phyloP scores from a whole-genome alignment of 495 filamentous ascomycete species.

The Lasiosphaeris hirsuta region DNA sequence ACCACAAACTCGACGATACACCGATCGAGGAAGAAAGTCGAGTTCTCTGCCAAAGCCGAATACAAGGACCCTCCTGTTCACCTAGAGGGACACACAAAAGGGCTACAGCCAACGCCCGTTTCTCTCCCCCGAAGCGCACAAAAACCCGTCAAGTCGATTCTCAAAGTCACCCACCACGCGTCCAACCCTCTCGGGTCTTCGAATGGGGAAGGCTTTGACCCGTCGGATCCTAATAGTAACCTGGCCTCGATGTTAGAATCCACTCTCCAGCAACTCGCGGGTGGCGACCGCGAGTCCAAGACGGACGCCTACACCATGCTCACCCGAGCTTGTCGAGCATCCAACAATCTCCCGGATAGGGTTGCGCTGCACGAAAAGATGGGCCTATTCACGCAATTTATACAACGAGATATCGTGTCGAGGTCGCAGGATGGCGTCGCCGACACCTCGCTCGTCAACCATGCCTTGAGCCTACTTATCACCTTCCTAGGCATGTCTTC shows the following conservation, averaged over 20 bases:
- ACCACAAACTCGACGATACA: conserved; percentile 58
- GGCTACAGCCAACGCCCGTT: conserved; percentile 38
- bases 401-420: conserved; percentile 69
- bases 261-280: conserved; percentile 71
- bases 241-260: conserved; percentile 81
- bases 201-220: conserved; percentile 30
- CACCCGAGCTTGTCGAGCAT: conserved; percentile 68
- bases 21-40: conserved; percentile 62
- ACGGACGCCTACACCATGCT: conserved; percentile 86
- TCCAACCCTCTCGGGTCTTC: conserved; percentile 42
- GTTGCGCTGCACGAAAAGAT: conserved; percentile 73
- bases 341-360: conserved; percentile 69
- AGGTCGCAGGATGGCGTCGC: conserved; percentile 47
- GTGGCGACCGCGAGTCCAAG: conserved; percentile 61
- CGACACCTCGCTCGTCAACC: conserved; percentile 64
- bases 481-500: conserved; percentile 67
- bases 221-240: conserved; percentile 37
- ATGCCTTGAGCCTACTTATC: conserved; percentile 70
- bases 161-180: conserved; percentile 62
- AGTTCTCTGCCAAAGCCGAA: conserved; percentile 68
- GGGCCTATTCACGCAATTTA: conserved; percentile 67
- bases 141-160: conserved; percentile 78
- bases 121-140: conserved; percentile 56
- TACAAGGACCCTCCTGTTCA: conserved; percentile 61
- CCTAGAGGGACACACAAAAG: conserved; percentile 41